phyloP scores from a whole-genome alignment of 106 monocot species.

The Allium sativum region DNA sequence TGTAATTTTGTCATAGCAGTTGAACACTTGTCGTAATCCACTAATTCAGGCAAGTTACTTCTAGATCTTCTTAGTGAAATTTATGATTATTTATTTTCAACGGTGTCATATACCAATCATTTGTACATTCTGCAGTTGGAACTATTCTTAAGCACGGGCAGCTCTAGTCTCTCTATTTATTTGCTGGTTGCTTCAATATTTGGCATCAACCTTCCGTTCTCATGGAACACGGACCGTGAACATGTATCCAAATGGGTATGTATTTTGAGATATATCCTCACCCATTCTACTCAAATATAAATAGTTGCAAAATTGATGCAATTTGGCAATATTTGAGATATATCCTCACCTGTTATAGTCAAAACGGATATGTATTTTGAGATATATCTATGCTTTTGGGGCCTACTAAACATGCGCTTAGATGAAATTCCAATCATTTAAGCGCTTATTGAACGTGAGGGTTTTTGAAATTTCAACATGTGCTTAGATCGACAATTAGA shows the following conservation, averaged over 20 bases:
- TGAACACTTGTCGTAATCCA: conserved; percentile 81
- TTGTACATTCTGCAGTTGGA: conserved; percentile 36
- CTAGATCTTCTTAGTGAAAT: background rate
- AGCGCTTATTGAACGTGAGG: too few species aligned
- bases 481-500: too few species aligned
- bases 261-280: too few species aligned
- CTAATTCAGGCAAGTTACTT: conserved; percentile 55
- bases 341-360: too few species aligned
- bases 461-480: too few species aligned
- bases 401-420: too few species aligned
- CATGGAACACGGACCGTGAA: conserved; percentile 55
- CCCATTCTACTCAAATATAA: too few species aligned
- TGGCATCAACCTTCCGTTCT: conserved; percentile 79
- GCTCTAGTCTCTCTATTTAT: conserved; percentile 51
- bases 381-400: too few species aligned
- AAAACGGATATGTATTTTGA: too few species aligned
- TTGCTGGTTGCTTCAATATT: conserved; percentile 64
- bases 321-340: too few species aligned
- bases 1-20: conserved; percentile 27
- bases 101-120: background rate
- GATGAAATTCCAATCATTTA: too few species aligned
- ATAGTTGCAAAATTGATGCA: too few species aligned
- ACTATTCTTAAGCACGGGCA: conserved; percentile 72
- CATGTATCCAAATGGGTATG: conserved; percentile 62
- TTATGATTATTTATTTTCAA: background rate